A percentile compares a stretch with the other conserved stretches of the same genome.
Evolutionary conservation across 1,284 basidiomycete species (phyloP).

Genomic region (Thelephora terrestris): DNA sequence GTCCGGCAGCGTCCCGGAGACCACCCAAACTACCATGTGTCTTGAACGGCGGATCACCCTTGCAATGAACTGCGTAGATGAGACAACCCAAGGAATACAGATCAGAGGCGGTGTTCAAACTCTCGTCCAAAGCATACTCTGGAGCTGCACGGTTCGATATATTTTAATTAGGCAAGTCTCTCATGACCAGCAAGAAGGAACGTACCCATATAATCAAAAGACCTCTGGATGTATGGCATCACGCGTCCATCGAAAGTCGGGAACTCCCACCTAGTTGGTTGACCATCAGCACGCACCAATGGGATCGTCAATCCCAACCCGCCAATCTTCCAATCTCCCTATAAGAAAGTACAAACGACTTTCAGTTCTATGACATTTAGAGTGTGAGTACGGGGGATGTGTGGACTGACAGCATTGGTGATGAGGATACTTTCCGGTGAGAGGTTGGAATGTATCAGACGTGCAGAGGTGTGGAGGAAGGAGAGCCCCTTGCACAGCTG

Average conservation of each 20-base stretch:
- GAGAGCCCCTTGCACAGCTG: conserved; percentile 90
- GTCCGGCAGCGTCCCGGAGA: conserved; percentile 73
- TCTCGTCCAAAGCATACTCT: conserved; percentile 89
- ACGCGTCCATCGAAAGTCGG: conserved; percentile 80
- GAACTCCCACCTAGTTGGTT: conserved; percentile 76
- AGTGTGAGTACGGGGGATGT: neutral
- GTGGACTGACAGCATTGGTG: conserved; percentile 66
- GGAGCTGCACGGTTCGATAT: conserved; percentile 54
- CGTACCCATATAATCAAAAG: conserved; percentile 90
- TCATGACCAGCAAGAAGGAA: neutral
- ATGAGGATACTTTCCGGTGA: conserved; percentile 80
- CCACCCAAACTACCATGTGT: conserved; percentile 79
- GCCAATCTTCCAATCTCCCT: conserved; percentile 98
- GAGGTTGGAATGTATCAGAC: conserved; percentile 88
- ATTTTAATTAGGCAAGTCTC: neutral
- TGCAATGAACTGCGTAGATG: conserved; percentile 84
- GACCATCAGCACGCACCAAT: conserved; percentile 60
- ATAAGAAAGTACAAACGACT: conserved; percentile 1
- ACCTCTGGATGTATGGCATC: conserved; percentile 79
- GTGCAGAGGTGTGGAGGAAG: conserved; percentile 89
- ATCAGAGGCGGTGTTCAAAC: conserved; percentile 79
- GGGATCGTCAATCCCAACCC: conserved; percentile 85
- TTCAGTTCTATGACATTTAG: neutral
- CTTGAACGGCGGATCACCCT: conserved; percentile 80
- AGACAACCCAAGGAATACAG: conserved; percentile 93